Base-by-base conservation (phyloP, 148 eudicot genomes). In the Salicornia ramosissima region DNA sequence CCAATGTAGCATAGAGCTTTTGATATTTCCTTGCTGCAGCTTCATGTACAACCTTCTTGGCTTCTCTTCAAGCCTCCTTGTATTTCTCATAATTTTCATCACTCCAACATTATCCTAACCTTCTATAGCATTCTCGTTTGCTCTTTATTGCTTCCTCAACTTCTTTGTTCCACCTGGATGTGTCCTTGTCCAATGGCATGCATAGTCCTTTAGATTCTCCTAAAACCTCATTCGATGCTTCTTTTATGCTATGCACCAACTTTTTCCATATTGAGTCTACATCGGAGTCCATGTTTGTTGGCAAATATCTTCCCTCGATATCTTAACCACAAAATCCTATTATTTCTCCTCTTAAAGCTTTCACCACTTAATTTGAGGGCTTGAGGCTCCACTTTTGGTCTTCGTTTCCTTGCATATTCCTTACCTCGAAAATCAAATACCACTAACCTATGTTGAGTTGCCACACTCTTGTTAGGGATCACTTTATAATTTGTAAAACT, bases 161-260 rank as follows among this genome's bases (percentile, higher is more conserved):
- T 21, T 67, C 60, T 11, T 52, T 45, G 21, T 52, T 67, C 59
- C 59, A 67, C 70, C 28, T 50, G 33, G 70, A 67, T 67, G 45
- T 51, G 19, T 51, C 19, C n/a, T 67, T 65, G 13, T 18, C 28
- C 69, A 12, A n/a, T n/a, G n/a, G n/a, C n/a, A n/a, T n/a, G n/a
- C n/a, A n/a, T n/a, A n/a, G n/a, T n/a, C n/a, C n/a, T 29, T 51
- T 67, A 22, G 47, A 19, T 52, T 67, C 46, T 11, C 31, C 46
- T 18, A 67, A 7, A 1, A 52, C 1, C 1, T 31, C 58, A 2
- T 52, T 67, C 16, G 49, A 19, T 31, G 21, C 13, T n/a, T 52
- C 46, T 60, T 52, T 52, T 21, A 52, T 67, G 29, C 1, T 26
- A 31, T 67, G 36, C 24, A 25, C 34, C 54, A 34, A 24, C 8